Evolutionary conservation across 257 asterid genomes (phyloP), one percentile per base, ranked within the genome.

Genomic region (Nicotiana paniculata): DNA sequence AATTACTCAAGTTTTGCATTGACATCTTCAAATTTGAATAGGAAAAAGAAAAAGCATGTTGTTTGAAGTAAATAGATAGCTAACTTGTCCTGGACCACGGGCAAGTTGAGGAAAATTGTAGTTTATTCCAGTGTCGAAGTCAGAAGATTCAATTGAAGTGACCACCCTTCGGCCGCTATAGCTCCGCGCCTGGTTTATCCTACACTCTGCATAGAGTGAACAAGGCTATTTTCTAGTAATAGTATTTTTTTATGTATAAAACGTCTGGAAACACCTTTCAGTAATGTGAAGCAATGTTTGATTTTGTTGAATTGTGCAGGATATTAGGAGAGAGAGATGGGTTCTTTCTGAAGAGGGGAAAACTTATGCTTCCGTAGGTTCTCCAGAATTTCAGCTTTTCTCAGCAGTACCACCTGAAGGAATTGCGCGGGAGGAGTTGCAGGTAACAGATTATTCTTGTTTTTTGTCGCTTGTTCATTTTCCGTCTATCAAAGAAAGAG

Each of bases 341-440:
- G 90, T 90, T 32, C 97, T 96, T 67, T 91, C 98, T 10, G 86
- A 88, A 33, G 99, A 96, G 90, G 99, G 98, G 28, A 89, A 87
- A 59, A 69, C 83, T 35, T 96, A 94, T 86, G 91, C 97, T 57
- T 87, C 82, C 17, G 83, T 85, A 26, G 99, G 98, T 84, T 92
- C 98, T 80, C 98, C 99, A 30, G 99, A 96, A 92, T 91, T 88
- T 35, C 97, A 89, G 63, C 91, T 96, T 84, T 89, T 92, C 86
- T 86, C 59, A 43, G 97, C 98, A 54, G 88, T 96, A 77, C 98
- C 99, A 39, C 85, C 89, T 1, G 93, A 93, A 86, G 98, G 98
- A 61, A 91, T 88, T 82, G 53, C 94, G 0, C 90, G 88, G 76
- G 94, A 92, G 48, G 95, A 91, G 79, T 90, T 96, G 86, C 95